Base-by-base conservation (phyloP, 2,329 filamentous ascomycete genomes). In the Venturia effusa region DNA sequence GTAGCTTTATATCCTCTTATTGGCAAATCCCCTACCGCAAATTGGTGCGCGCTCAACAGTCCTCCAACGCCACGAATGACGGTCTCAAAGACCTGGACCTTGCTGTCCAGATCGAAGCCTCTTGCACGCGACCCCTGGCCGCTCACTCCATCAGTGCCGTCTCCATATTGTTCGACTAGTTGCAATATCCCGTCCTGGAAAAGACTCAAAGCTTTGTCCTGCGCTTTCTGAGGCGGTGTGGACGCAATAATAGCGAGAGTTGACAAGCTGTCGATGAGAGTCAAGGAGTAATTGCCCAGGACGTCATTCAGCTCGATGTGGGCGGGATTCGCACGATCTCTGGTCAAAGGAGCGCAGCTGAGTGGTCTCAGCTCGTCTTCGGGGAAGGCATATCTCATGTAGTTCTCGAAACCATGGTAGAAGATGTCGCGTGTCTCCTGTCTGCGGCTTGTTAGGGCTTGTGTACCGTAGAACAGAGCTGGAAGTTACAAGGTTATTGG, bases 21-120 rank as follows among this genome's bases (percentile, higher is more conserved):
- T 0, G 94, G 94, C 64, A 99, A 77, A 64, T 96, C 92, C 40
- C 92, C 94, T 27, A 92, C 81, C 15, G 94, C 93, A 74, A 99
- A 99, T 51, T 97, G 78, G 77, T 99, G 94, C 1, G 93, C 92
- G 71, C 92, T 97, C 68, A 99, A 77, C 64, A 99, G 79, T 0
- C 94, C 94, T 17, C 94, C 94, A 57, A 96, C 84, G 19, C 93
- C 94, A 65, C 94, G 84, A 69, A 99, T 99, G 41, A 96, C 93
- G 0, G 93, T 97, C 78, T 99, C 94, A 71, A 99, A 99, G 45
- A 99, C 91, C 77, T 99, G 93, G 1, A 99, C 94, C 76, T 97
- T 99, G 78, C 92, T 96, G 75, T 99, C 93, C 48, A 96, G 80
- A 74, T 99, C 91, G 71, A 99, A 99, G 0, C 92, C 94, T 63